Base-by-base conservation (phyloP, 768 basidiomycete genomes). In the Trametes maxima region DNA sequence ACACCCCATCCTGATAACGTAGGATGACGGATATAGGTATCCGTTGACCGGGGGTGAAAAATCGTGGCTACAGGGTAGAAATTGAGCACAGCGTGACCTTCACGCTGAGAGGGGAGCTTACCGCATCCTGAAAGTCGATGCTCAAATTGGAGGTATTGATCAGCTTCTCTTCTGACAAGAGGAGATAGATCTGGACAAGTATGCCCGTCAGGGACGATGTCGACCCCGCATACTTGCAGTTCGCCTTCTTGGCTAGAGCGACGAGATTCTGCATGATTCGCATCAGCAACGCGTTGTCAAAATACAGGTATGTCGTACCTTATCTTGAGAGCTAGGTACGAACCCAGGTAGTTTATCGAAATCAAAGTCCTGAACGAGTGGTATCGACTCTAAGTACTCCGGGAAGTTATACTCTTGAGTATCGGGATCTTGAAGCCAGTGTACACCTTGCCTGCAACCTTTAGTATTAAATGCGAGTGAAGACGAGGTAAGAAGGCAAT, bases 171-270 rank as follows among this genome's bases (percentile, higher is more conserved):
- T 83, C 83, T 22, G 92, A 94, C 5, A 97, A 78, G 17, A 94
- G 79, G 69, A 94, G 93, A 71, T 97, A 98, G 17, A 96, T 85
- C 49, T 98, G 94, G 45, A 85, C 80, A 44, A 97, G 79, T 68
- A 95, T 85, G 37, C 90, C 87, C 0, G 93, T 88, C 53, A 97
- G 73, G 1, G 93, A 94, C 8, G 94, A 96, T 0, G 95, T 98
- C 3, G 93, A 95, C 3, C 95, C 96, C 2, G 84, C 84, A 70
- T 91, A 97, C 25, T 68, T 77, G 44, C 83, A 82, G 0, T 28
- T 11, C 37, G 28, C 21, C 54, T 28, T 42, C 54, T 54, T 59
- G 1, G 52, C 48, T 2, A 49, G n/a, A 3, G 8, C 16, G n/a
- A 48, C 19, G 13, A 60, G 49, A 3, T 2, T 39, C 60, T 62